Conservation (phyloP, 352 stramenopile species). For the Pelagophyceae sp. region DNA sequence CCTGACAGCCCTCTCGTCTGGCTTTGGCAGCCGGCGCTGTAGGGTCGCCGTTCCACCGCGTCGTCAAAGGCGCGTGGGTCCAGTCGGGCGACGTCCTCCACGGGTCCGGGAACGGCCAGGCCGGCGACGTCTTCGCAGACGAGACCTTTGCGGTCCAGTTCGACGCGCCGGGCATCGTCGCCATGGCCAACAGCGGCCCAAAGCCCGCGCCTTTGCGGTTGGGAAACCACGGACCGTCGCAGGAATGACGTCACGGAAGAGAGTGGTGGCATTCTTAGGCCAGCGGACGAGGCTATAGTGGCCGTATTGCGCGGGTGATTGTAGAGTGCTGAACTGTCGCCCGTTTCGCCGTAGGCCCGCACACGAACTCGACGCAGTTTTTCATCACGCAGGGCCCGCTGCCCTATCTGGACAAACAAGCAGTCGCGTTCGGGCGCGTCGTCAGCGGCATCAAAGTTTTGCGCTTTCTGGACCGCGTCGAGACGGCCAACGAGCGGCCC, state of each 20-base stretch:
- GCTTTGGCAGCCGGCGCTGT: too few relatives aligned
- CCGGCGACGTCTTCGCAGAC: conserved; percentile 1
- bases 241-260: too few relatives aligned
- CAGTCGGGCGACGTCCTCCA: conserved; percentile 22
- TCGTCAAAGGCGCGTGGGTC: conserved; percentile 23
- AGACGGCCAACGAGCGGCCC: conserved; percentile 37
- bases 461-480: conserved; percentile 75
- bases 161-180: conserved; percentile 21
- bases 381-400: conserved; percentile 93
- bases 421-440: conserved; percentile 98
- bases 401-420: conserved; percentile 91
- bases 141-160: conserved; percentile 28
- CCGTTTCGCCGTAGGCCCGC: conserved; percentile 67
- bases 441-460: conserved; percentile 76
- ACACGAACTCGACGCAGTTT: conserved; percentile 98
- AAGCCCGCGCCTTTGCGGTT: too few relatives aligned
- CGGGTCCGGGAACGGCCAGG: conserved; percentile 11
- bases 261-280: too few relatives aligned
- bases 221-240: too few relatives aligned
- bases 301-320: too few relatives aligned
- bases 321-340: too few relatives aligned
- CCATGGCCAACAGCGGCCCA: conserved; percentile 26
- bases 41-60: conserved; percentile 22
- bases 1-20: too few relatives aligned
- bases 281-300: too few relatives aligned